A percentile compares a stretch with the other conserved stretches of the same genome.
These are phyloP conservation scores for Aspergillus spinulosporus DNA, from an alignment of 2,329 filamentous ascomycete genomes.

Conservation along the genomic window DNA sequence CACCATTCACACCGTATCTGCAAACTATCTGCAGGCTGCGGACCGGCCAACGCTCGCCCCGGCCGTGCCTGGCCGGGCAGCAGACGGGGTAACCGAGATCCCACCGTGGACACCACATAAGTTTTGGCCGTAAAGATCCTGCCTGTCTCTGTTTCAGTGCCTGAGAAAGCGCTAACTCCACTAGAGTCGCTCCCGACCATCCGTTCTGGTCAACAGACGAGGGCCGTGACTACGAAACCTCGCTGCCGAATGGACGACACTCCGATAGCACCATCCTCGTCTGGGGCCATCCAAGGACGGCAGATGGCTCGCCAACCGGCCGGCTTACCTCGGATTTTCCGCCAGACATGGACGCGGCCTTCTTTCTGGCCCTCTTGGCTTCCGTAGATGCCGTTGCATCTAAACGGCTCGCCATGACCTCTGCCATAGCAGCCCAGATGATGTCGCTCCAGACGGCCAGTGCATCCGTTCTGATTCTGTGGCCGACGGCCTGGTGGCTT, in stretches of 20 bases:
- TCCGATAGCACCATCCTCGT: conserved; percentile 6
- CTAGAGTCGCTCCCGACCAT: conserved; percentile 1
- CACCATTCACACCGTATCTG: conserved; percentile 8
- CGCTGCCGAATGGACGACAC: conserved; percentile 2
- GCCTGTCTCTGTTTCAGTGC: not conserved
- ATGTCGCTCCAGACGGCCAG: conserved; percentile 13
- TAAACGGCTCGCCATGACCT: conserved; percentile 3
- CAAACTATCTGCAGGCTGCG: not conserved
- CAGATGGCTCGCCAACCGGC: not conserved
- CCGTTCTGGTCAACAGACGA: conserved; percentile 13
- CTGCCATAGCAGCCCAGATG: not conserved
- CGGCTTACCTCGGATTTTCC: conserved; percentile 10
- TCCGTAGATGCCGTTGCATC: conserved; percentile 8
- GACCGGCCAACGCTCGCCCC: not conserved
- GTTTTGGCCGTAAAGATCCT: conserved; percentile 12
- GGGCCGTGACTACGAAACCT: conserved; percentile 1
- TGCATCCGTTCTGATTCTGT: not conserved
- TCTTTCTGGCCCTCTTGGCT: conserved; percentile 9
- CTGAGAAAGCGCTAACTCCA: not conserved
- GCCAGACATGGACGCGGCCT: conserved; percentile 14
- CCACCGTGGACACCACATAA: conserved; percentile 9
- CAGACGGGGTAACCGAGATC: conserved; percentile 3
- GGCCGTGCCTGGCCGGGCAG: not conserved
- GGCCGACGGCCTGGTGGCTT: conserved; percentile 13
- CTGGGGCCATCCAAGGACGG: conserved; percentile 10